phyloP scores from a whole-genome alignment of 2,329 filamentous ascomycete genomes.

The Calonectria henricotiae region DNA sequence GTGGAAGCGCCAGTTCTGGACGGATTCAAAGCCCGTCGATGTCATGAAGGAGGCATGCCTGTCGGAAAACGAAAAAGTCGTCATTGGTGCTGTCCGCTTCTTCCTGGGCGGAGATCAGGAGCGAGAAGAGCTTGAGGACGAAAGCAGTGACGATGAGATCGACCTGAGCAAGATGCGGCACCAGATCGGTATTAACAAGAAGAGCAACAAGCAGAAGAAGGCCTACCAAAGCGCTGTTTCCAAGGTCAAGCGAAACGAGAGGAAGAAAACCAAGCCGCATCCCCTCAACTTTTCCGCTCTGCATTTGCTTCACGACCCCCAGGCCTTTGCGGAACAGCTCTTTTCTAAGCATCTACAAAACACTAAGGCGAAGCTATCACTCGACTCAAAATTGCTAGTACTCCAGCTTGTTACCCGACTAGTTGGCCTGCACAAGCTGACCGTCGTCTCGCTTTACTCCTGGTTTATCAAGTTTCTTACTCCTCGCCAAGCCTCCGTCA shows the following conservation, averaged over 20 bases:
- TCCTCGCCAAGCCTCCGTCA: constrained; percentile 90
- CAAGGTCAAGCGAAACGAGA: constrained; percentile 87
- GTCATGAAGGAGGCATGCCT: constrained; percentile 97
- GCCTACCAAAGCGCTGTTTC: constrained; percentile 85
- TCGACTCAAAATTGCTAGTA: constrained; percentile 92
- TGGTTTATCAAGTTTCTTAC: constrained; percentile 96
- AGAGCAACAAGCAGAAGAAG: constrained; percentile 89
- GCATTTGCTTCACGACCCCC: constrained; percentile 93
- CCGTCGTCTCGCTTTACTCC: constrained; percentile 91
- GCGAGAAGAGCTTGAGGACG: constrained; percentile 92
- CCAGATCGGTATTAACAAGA: constrained; percentile 94
- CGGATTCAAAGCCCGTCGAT: constrained; percentile 93
- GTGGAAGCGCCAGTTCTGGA: constrained; percentile 98
- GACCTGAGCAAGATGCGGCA: constrained; percentile 89
- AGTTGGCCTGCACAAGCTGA: constrained; percentile 93
- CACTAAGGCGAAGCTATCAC: constrained; percentile 85
- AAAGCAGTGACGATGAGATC: constrained; percentile 84
- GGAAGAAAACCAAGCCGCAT: constrained; percentile 90
- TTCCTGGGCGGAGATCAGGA: constrained; percentile 98
- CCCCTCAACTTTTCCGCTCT: constrained; percentile 96
- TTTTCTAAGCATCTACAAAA: constrained; percentile 94
- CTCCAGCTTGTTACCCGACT: constrained; percentile 92
- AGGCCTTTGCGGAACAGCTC: constrained; percentile 91
- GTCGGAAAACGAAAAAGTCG: constrained; percentile 93
- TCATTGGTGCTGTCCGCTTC: constrained; percentile 89